Percentiles rank a stretch among this genome's conserved stretches.
Evolutionary conservation across 208 protist species (phyloP).

Genomic region (Acanthamoeba royreba): DNA sequence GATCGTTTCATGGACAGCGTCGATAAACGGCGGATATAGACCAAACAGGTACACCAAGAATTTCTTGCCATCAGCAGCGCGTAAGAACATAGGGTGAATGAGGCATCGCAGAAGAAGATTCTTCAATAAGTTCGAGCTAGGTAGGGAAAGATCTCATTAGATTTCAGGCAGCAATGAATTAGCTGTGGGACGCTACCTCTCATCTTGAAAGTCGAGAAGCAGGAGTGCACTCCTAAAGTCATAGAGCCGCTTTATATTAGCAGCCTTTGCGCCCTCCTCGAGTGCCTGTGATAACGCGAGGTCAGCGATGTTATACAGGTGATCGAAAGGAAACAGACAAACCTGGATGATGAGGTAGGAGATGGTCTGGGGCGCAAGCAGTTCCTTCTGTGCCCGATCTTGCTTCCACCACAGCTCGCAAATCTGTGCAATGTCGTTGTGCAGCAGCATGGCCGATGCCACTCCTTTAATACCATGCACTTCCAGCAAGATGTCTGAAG

Average conservation of each 20-base stretch:
- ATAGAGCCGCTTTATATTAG: slow-evolving; percentile 68
- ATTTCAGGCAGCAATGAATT: not conserved
- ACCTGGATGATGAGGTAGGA: slow-evolving; percentile 62
- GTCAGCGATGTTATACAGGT: not conserved
- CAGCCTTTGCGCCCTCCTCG: not conserved
- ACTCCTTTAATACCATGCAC: not conserved
- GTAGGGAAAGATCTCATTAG: not conserved
- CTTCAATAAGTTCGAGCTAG: slow-evolving; percentile 1
- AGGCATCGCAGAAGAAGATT: slow-evolving; percentile 54
- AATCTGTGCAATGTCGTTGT: not conserved
- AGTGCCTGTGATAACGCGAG: not conserved
- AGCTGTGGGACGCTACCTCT: not conserved
- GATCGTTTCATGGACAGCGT: slow-evolving; percentile 65
- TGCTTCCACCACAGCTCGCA: slow-evolving; percentile 27
- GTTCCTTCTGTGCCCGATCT: not conserved
- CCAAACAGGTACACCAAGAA: slow-evolving; percentile 63
- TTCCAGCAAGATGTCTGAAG: not conserved
- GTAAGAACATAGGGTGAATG: slow-evolving; percentile 63
- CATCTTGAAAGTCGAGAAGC: slow-evolving; percentile 66
- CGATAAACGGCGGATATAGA: slow-evolving; percentile 52
- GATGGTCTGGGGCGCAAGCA: slow-evolving; percentile 71
- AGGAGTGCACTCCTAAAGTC: slow-evolving; percentile 48
- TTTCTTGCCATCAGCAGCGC: slow-evolving; percentile 61
- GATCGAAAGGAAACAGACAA: not conserved
- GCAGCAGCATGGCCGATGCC: not conserved